A percentile compares a stretch with the other conserved stretches of the same genome.
phyloP scores from a whole-genome alignment of 2,329 filamentous ascomycete genomes.

The Septoria linicola region DNA sequence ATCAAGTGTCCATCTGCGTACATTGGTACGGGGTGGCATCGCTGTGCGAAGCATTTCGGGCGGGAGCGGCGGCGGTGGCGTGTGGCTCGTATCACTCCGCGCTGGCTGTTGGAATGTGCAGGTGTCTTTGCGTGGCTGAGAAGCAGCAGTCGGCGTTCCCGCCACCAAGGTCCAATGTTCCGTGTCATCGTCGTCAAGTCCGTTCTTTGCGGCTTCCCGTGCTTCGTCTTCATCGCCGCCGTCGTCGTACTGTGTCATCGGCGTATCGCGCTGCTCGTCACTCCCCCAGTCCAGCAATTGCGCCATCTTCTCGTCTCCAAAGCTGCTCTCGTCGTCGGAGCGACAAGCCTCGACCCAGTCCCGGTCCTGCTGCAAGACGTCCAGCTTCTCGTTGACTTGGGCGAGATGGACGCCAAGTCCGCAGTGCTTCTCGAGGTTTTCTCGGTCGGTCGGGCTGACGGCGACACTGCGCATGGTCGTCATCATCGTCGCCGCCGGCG shows the following conservation, averaged over 20 bases:
- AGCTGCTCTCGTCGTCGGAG: not conserved
- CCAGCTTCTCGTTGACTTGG: not conserved
- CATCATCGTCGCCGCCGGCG: not conserved
- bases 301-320: not conserved
- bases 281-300: not conserved
- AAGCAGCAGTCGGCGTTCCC: not conserved
- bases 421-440: not conserved
- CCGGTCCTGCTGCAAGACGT: not conserved
- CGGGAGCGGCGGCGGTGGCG: too few relatives aligned
- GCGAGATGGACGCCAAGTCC: not conserved
- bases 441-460: not conserved
- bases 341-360: not conserved
- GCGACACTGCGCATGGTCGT: not conserved
- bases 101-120: not conserved
- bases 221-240: not conserved
- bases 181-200: not conserved
- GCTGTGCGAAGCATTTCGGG: conserved; percentile 4
- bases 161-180: not conserved
- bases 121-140: not conserved
- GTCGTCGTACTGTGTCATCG: not conserved
- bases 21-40: not conserved
- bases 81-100: conserved; percentile 1
- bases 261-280: not conserved
- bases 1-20: conserved; percentile 4
- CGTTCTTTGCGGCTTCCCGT: not conserved